Base-by-base conservation (phyloP, 306 rosid species). In the Lagenaria siceraria region DNA sequence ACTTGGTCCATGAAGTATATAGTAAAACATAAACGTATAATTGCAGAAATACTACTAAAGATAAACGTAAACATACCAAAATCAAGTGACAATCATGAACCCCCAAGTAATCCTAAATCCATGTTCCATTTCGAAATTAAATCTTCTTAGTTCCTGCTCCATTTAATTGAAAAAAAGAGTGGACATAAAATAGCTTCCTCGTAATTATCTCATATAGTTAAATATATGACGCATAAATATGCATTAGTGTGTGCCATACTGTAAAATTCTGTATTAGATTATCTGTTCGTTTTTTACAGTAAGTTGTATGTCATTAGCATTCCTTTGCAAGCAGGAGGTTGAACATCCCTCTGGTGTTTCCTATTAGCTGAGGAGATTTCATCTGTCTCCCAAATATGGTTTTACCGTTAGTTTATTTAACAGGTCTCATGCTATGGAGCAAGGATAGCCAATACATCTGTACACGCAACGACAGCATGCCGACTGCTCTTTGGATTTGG, bases 351-450 rank as follows among this genome's bases (percentile, higher is more conserved):
- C 53, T 64, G 5, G 70, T 64, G 71, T 19, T 38, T 31, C 42
- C 5, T 12, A 68, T 68, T 42, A 68, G 52, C 10, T 65, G 29
- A 65, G 73, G 29, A 65, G 73, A 63, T n/a, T 36, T n/a, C 42
- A 65, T 7, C 54, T 38, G 51, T 68, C 74, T 42, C 48, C 33
- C 13, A 22, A 52, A 74, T 74, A 33, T 17, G 73, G 7, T n/a
- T 74, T 33, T 35, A 11, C 61, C 18, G 15, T 42, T 25, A 8
- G 66, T 64, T 80, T 61, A 21, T 75, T 19, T 84, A 59, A 79
- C 84, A 95, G 98, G 98, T 52, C 84, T 92, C 56, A 62, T 88
- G 90, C 86, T 96, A 25, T 95, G 98, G 98, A 95, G 98, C 89
- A 83, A 79, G 8, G 96, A 95, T 78, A 92, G 98, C 88, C 98